Evolutionary conservation across 371 early-diverging fungal species (phyloP).

Genomic region (Mucor lusitanicus): DNA sequence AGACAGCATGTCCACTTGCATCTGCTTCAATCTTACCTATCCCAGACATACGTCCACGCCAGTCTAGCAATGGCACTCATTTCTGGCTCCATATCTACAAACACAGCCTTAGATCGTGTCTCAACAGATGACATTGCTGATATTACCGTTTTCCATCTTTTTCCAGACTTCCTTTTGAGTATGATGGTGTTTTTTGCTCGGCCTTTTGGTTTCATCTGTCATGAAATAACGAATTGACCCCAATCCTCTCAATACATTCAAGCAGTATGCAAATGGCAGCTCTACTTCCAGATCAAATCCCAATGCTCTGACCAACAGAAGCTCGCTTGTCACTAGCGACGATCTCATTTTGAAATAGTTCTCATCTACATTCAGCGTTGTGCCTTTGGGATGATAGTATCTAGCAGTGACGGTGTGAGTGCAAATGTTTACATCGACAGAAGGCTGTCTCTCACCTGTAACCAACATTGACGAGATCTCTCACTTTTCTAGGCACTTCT

Average conservation of each 20-base stretch:
- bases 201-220: slow-evolving; percentile 18
- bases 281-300: slow-evolving; percentile 51
- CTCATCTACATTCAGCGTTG: slow-evolving; percentile 44
- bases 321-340: slow-evolving; percentile 46
- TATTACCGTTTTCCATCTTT: slow-evolving; percentile 37
- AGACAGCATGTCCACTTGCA: neutral
- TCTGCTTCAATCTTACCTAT: slow-evolving; percentile 22
- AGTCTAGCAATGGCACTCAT: slow-evolving; percentile 43
- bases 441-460: slow-evolving; percentile 36
- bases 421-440: neutral
- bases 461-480: slow-evolving; percentile 61
- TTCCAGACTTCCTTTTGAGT: slow-evolving; percentile 43
- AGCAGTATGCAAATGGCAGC: slow-evolving; percentile 49
- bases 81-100: slow-evolving; percentile 41
- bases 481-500: slow-evolving; percentile 57
- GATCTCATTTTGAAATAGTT: slow-evolving; percentile 49
- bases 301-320: slow-evolving; percentile 46
- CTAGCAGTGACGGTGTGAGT: slow-evolving; percentile 8
- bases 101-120: neutral
- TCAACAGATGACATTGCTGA: neutral
- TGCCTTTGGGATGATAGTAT: slow-evolving; percentile 44
- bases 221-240: slow-evolving; percentile 37
- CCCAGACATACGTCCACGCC: slow-evolving; percentile 50
- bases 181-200: slow-evolving; percentile 13
- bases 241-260: slow-evolving; percentile 45